These are phyloP conservation scores for Neurospora sp. DNA, from an alignment of 495 filamentous ascomycete genomes.

Conservation along the genomic window DNA sequence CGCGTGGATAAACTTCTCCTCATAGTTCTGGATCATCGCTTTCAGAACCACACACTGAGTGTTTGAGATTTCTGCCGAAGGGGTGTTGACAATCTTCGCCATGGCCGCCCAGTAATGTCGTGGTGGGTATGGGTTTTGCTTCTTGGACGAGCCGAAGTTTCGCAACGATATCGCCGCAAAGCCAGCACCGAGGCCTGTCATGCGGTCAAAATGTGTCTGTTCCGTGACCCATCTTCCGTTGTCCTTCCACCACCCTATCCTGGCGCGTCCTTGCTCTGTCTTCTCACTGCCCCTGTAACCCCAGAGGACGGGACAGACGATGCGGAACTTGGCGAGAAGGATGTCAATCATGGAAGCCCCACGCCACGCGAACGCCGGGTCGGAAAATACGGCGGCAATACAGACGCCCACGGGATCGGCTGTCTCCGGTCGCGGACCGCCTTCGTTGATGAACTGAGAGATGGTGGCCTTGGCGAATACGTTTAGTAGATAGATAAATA, in stretches of 20 bases:
- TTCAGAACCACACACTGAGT: slow-evolving; percentile 75
- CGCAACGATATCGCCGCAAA: slow-evolving; percentile 73
- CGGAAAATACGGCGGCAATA: slow-evolving; percentile 63
- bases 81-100: slow-evolving; percentile 62
- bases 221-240: slow-evolving; percentile 48
- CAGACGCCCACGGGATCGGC: slow-evolving; percentile 80
- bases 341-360: slow-evolving; percentile 72
- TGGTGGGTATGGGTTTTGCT: slow-evolving; percentile 68
- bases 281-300: slow-evolving; percentile 71
- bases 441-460: slow-evolving; percentile 66
- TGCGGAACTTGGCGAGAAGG: slow-evolving; percentile 75
- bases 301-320: slow-evolving; percentile 76
- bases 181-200: slow-evolving; percentile 77
- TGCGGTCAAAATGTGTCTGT: slow-evolving; percentile 64
- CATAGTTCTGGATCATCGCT: slow-evolving; percentile 62
- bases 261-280: slow-evolving; percentile 53
- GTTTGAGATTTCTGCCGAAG: slow-evolving; percentile 52
- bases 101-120: slow-evolving; percentile 71
- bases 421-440: slow-evolving; percentile 52
- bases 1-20: slow-evolving; percentile 59
- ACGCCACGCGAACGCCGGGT: slow-evolving; percentile 54
- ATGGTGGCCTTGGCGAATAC: slow-evolving; percentile 71
- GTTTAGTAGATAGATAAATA: slow-evolving; percentile 77
- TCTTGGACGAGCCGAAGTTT: slow-evolving; percentile 59
- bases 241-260: slow-evolving; percentile 71